Evolutionary conservation across 495 filamentous ascomycete genomes (phyloP), one percentile per base, ranked within the genome.

Genomic region (Talaromyces stipitatus): DNA sequence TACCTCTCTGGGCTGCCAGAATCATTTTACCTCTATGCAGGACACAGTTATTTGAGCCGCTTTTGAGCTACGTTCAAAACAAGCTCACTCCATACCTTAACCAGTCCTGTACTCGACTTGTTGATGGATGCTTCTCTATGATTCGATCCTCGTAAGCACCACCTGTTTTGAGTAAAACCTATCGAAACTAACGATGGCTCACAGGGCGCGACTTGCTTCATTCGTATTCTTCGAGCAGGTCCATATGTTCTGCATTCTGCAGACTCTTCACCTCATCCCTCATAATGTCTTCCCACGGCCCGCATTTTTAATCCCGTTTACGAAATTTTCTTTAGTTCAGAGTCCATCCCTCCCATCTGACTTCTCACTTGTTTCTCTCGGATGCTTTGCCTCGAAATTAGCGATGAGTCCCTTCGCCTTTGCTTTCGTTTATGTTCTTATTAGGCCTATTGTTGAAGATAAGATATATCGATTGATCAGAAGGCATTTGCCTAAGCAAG

Each of bases 241-340:
- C 24, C 75, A 79, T 58, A 73, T 79, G 65, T 78, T 71, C 57
- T 74, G 74, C 45, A 61, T 75, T 24, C 66, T 81, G n/a, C 78
- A 81, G 59, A 68, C 74, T 16, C 70, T 79, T 10, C 70, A 71
- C 23, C 66, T 78, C 10, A 54, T 77, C 11, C 67, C 68, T 48
- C 63, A 76, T n/a, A 64, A 64, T 30, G 54, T 65, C 3, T 62
- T 69, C 10, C 72, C 70, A 10, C 58, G 63, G 8, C 10, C 62
- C 32, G 59, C 45, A 10, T 57, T 70, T 36, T 55, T 79, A n/a
- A 52, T 76, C 9, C 72, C 73, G 2, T 74, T 77, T 38, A 64
- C 73, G 22, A 56, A 60, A 23, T 59, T 62, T 26, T 74, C 71
- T 41, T 59, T 71, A 3, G 60, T 77, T 27, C 69, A 65, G 52